Base-by-base conservation (phyloP, 2,329 filamentous ascomycete genomes). In the Exophiala phaeomuriformis region DNA sequence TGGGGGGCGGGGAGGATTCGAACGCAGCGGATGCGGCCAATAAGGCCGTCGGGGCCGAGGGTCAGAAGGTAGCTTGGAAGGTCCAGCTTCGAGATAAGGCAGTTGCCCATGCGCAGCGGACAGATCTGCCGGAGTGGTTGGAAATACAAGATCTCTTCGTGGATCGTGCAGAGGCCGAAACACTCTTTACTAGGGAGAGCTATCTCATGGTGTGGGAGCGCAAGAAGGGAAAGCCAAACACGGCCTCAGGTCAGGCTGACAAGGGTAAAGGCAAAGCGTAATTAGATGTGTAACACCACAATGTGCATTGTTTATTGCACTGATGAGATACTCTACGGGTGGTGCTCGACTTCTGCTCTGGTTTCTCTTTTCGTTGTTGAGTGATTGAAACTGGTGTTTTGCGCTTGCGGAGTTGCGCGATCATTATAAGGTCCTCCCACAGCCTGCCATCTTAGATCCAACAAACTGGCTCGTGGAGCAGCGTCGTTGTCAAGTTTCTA, bases 121-220 rank as follows among this genome's bases (percentile, higher is more conserved):
- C 35, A 64, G 85, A 61, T 49, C 51, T 64, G 27, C 85, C 87
- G 33, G 86, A 94, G 68, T 98, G 93, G 93, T 81, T 94, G 49
- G 86, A 94, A 54, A 85, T 90, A 52, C 93, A 98, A 74, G 93
- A 98, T 73, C 68, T 98, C 61, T 96, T 86, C 67, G 91, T 98
- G 4, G 88, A 96, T 67, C 84, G 85, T 70, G 86, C 93, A 19
- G 86, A 91, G 70, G 87, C 82, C 59, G 91, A 98, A 75, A 79
- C 95, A 63, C 69, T 98, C 61, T 95, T 95, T 66, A 85, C 94
- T 0, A 89, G 91, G 49, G 93, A 98, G 77, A 87, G 87, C 52
- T 97, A 97, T 75, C 72, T 97, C 54, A 94, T 97, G 80, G 82
- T 98, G 42, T 97, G 93, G 93, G 93, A 97, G 75, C 78, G 86